Evolutionary conservation across 495 filamentous ascomycete species (phyloP), one percentile per base, ranked within the genome.

Genomic region (Aspergillus cavernicola): DNA sequence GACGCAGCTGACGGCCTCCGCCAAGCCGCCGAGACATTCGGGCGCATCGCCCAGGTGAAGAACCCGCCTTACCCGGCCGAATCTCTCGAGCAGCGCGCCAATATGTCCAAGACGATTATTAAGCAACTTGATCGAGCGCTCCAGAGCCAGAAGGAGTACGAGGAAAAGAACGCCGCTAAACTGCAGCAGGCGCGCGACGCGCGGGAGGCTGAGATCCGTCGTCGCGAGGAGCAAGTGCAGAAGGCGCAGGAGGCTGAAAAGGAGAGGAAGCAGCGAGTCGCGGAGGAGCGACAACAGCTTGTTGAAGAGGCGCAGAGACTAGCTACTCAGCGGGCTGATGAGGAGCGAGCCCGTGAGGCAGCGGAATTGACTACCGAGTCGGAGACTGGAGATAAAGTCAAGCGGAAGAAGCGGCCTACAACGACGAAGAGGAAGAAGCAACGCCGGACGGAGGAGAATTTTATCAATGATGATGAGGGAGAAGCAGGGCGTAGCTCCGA

Each of bases 101-200:
- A 89, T 76, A 97, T 98, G 95, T 91, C 89, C 52, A 81, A 96
- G 62, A 97, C 95, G 1, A 91, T 95, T 68, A 85, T 88, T 54
- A 87, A 86, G 56, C 92, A 98, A 68, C 80, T 97, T 6, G 90
- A 91, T 56, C 85, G 90, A 40, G 85, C 88, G 0, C 78, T 92
- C 24, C 85, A 90, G 57, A 84, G 76, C 52, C 93, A 97, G 68
- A 84, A 80, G 42, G 91, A 95, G 58, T 97, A 95, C 65, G 95
- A 98, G 63, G 86, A 91, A 52, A 89, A 88, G 76, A 97, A 97
- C 63, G 89, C 90, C 33, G 80, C 85, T 41, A 89, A 92, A 60
- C 78, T 96, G 1, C 79, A 84, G 39, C 80, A 86, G 28, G 92
- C 92, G 1, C 80, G 87, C 5, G 81, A 85, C 60, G 73, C 77